Conservation (phyloP, 2,329 filamentous ascomycete genomes). For the Aspergillus candidus region DNA sequence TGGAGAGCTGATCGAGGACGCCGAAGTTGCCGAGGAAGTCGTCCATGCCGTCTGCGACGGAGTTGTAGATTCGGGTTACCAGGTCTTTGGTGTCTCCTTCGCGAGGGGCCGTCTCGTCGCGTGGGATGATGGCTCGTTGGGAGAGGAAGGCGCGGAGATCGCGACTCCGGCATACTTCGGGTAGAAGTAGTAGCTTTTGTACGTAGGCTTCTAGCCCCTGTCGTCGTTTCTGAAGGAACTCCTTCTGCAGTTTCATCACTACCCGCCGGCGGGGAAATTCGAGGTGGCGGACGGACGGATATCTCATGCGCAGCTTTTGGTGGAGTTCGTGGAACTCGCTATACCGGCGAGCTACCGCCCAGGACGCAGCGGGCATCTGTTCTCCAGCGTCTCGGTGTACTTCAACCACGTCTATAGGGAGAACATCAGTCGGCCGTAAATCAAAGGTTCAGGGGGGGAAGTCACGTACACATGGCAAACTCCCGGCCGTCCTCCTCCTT, state of each 20-base stretch:
- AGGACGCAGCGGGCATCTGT: conserved; percentile 92
- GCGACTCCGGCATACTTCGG: conserved; percentile 88
- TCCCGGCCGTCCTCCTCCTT: conserved; percentile 89
- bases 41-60: conserved; percentile 95
- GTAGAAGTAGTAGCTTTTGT: conserved; percentile 71
- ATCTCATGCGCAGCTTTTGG: conserved; percentile 76
- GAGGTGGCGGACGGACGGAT: conserved; percentile 78
- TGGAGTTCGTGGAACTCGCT: conserved; percentile 96
- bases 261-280: conserved; percentile 89
- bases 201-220: conserved; percentile 80
- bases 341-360: conserved; percentile 87
- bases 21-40: conserved; percentile 95
- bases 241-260: conserved; percentile 93
- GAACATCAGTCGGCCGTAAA: conserved; percentile 12
- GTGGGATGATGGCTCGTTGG: conserved; percentile 69
- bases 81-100: conserved; percentile 70
- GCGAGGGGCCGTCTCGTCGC: conserved; percentile 50
- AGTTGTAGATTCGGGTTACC: conserved; percentile 91
- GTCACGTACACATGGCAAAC: conserved; percentile 69
- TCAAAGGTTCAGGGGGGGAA: neutral
- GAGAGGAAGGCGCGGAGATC: conserved; percentile 91
- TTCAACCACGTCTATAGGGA: conserved; percentile 65
- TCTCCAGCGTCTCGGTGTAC: conserved; percentile 86
- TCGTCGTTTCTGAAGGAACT: conserved; percentile 87
- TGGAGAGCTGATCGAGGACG: conserved; percentile 86